Conservation (phyloP, 306 rosid genomes). For the Vigna radiata region DNA sequence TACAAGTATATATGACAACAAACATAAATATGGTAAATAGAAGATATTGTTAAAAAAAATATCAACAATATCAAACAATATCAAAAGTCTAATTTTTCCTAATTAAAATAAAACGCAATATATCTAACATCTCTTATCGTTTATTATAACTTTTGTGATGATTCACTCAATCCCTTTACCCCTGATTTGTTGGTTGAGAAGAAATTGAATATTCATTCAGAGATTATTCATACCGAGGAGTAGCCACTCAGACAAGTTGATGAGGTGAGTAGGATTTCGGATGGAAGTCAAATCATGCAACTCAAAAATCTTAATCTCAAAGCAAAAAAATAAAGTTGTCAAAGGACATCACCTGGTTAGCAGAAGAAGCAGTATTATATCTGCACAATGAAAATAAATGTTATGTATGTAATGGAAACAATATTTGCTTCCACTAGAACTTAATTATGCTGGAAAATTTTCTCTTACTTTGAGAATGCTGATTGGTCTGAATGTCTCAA, state of each 20-base stretch:
- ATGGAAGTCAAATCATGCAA: slow-evolving; percentile 27
- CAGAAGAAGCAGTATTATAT: slow-evolving; percentile 58
- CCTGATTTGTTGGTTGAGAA: neutral
- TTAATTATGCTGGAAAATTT: slow-evolving; percentile 15
- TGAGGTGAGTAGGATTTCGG: slow-evolving; percentile 25
- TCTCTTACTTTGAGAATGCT: slow-evolving; percentile 69
- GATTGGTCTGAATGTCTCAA: slow-evolving; percentile 64
- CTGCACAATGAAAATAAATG: slow-evolving; percentile 53
- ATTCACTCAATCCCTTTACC: neutral
- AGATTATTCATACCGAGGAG: neutral
- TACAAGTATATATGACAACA: too few species aligned
- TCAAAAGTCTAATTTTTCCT: too few species aligned
- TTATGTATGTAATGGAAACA: slow-evolving; percentile 26
- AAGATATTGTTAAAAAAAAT: too few species aligned
- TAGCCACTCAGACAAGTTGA: slow-evolving; percentile 19
- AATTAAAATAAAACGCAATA: too few species aligned
- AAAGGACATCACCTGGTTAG: slow-evolving; percentile 59
- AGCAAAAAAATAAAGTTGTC: slow-evolving; percentile 27
- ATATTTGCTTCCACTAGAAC: slow-evolving; percentile 7
- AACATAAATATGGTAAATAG: too few species aligned
- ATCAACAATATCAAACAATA: too few species aligned
- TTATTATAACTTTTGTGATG: neutral
- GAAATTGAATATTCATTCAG: slow-evolving; percentile 6
- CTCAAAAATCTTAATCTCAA: slow-evolving; percentile 31
- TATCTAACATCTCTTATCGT: neutral